Evolutionary conservation across 768 basidiomycete species (phyloP), one percentile per base, ranked within the genome.

Genomic region (Panus rudis): DNA sequence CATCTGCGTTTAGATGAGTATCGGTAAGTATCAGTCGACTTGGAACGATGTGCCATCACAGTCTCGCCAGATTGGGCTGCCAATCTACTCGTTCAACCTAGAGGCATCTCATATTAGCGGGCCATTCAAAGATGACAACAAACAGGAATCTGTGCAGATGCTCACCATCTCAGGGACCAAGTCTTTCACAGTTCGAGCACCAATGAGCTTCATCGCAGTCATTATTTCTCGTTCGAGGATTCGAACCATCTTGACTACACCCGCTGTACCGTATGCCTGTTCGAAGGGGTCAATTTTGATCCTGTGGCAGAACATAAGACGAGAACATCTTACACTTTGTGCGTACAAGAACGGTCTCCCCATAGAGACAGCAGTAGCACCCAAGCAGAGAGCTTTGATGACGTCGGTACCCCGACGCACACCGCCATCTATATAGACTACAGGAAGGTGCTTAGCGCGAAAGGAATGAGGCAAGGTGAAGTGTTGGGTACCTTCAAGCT

Each of bases 341-440:
- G 84, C 90, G 55, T 86, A 94, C 10, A 96, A 70, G 69, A 92
- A 88, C 12, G 85, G 73, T 12, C 92, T 71, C 2, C 92, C 92
- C 24, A 96, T 65, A 4, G 92, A 92, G 14, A 92, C 88, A 6
- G 84, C 88, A 49, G 65, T 81, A 3, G 92, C 92, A 8, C 92
- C 92, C 6, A 96, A 69, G 57, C 90, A 93, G 8, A 94, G 64
- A 0, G 92, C 92, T 62, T 94, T 96, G 37, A 96, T 65, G 13
- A 92, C 81, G 64, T 93, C 92, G 73, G 89, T 92, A 13, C 91
- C 91, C 37, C 91, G 75, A 37, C 72, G 69, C 20, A 88, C 65
- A 12, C 86, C 86, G 62, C 92, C 92, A 54, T 96, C 92, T 34
- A 94, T 79, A 55, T 90, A 93, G 3, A 96, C 84, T 88, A 47